These are phyloP conservation scores for Pezicula radicicola DNA, from an alignment of 2,329 filamentous ascomycete genomes.

Conservation along the genomic window DNA sequence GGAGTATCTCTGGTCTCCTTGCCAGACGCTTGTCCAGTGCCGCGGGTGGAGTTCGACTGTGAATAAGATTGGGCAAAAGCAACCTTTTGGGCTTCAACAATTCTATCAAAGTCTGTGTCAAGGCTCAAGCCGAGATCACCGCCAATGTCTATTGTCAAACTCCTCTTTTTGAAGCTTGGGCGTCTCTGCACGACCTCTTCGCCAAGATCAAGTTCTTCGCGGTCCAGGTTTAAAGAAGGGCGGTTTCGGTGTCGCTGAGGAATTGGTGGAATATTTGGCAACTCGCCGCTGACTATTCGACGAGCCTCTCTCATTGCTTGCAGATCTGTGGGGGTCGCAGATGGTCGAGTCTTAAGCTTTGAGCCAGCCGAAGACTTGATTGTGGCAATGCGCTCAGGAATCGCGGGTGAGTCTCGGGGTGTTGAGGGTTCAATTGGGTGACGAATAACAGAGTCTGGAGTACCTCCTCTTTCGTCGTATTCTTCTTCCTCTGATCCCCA, in stretches of 20 bases:
- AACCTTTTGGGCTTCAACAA: conserved; percentile 98
- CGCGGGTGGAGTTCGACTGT: conserved; percentile 13
- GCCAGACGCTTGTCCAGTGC: conserved; percentile 44
- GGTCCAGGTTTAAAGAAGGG: conserved; percentile 44
- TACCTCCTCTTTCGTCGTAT: conserved; percentile 62
- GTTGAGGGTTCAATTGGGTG: conserved; percentile 52
- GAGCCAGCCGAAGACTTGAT: conserved; percentile 80
- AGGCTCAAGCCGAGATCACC: conserved; percentile 80
- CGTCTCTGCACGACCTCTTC: conserved; percentile 45
- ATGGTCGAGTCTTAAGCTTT: conserved; percentile 84
- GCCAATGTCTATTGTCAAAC: conserved; percentile 73
- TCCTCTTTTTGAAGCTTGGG: conserved; percentile 75
- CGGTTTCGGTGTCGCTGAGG: conserved; percentile 58
- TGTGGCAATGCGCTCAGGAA: conserved; percentile 82
- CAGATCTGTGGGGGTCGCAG: conserved; percentile 81
- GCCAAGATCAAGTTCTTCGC: conserved; percentile 24
- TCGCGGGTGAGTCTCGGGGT: conserved; percentile 47
- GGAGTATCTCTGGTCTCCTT: conserved; percentile 3
- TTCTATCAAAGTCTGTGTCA: conserved; percentile 88
- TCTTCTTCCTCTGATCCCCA: conserved; percentile 55
- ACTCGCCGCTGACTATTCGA: conserved; percentile 77
- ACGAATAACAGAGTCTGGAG: conserved; percentile 87
- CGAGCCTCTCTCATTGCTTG: conserved; percentile 82
- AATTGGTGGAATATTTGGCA: conserved; percentile 56
- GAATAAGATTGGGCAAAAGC: conserved; percentile 39